phyloP scores from a whole-genome alignment of 208 protist species.

The Crithidia thermophila region DNA sequence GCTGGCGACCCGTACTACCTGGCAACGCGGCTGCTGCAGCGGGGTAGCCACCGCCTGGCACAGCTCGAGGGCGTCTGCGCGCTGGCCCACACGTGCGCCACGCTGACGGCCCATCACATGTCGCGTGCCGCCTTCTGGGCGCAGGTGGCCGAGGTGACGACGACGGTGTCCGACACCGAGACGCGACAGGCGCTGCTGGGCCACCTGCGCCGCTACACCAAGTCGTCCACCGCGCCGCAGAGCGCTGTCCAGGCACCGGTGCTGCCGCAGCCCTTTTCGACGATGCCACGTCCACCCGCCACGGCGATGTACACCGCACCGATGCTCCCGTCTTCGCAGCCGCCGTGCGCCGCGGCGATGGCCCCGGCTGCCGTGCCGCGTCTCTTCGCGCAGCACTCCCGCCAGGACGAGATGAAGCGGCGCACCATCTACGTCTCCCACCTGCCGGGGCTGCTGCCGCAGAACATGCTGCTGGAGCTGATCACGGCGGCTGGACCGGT shows the following conservation, averaged over 20 bases:
- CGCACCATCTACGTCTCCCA: constrained; percentile 83
- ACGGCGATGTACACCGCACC: neutral
- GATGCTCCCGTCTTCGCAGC: neutral
- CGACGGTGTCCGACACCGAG: constrained; percentile 23
- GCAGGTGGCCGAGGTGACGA: constrained; percentile 44
- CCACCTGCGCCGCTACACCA: constrained; percentile 62
- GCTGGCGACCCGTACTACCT: constrained; percentile 80
- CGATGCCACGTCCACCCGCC: constrained; percentile 7
- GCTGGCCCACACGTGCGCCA: constrained; percentile 63
- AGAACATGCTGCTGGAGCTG: constrained; percentile 65
- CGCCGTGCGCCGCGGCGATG: neutral
- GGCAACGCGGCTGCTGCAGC: constrained; percentile 63
- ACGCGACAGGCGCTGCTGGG: constrained; percentile 43
- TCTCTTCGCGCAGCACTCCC: constrained; percentile 7
- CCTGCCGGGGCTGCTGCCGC: constrained; percentile 56
- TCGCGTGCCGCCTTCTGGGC: constrained; percentile 84
- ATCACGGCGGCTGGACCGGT: constrained; percentile 56
- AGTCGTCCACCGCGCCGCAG: constrained; percentile 32
- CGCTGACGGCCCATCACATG: constrained; percentile 41
- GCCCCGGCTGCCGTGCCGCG: neutral
- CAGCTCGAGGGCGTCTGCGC: constrained; percentile 83
- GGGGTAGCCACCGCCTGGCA: constrained; percentile 33
- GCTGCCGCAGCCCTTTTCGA: constrained; percentile 13
- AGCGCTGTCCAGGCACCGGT: neutral
- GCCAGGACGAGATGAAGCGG: constrained; percentile 48